Evolutionary conservation across 2,329 filamentous ascomycete genomes (phyloP), one percentile per base, ranked within the genome.

Genomic region (Endocalyx cinctus): DNA sequence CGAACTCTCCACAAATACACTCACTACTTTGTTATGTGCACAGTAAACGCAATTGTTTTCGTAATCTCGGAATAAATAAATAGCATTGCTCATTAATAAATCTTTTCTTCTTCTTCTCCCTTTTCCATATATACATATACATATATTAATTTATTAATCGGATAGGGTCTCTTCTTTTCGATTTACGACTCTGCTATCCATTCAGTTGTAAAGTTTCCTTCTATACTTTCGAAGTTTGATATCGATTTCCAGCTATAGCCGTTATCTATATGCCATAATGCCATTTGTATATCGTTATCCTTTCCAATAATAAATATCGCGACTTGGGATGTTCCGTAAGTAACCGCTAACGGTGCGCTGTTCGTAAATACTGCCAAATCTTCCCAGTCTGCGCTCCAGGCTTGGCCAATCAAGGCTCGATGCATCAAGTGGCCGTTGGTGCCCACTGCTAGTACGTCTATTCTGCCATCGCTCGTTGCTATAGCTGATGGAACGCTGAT

Each of bases 321-420:
- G 7, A 29, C 14, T 13, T 6, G 31, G 15, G 19, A n/a, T 12
- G 27, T 15, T 11, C 25, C 25, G 11, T 25, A 28, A 13, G 13
- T n/a, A 6, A 35, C 26, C 4, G 34, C 30, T 10, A 41, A 32
- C 23, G 48, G 43, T 5, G 43, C 43, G 25, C 43, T 41, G 32
- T 42, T 33, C 33, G 39, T 26, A 29, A 36, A 31, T 25, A 41
- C 31, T 12, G 37, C 29, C 20, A 46, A 19, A 26, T 43, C 37
- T 22, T 41, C 29, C 43, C 41, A 46, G n/a, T 28, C 29, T 11
- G 31, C 18, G 13, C 13, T 17, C 34, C 31, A 41, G 5, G 3
- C 22, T 10, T 14, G 25, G 3, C 30, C 38, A 3, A 28, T 18
- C 6, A 41, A 27, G 2, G 35, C 38, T 7, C 22, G 29, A 17